Evolutionary conservation across 2,329 filamentous ascomycete species (phyloP).

Genomic region (Aspergillus sp.): DNA sequence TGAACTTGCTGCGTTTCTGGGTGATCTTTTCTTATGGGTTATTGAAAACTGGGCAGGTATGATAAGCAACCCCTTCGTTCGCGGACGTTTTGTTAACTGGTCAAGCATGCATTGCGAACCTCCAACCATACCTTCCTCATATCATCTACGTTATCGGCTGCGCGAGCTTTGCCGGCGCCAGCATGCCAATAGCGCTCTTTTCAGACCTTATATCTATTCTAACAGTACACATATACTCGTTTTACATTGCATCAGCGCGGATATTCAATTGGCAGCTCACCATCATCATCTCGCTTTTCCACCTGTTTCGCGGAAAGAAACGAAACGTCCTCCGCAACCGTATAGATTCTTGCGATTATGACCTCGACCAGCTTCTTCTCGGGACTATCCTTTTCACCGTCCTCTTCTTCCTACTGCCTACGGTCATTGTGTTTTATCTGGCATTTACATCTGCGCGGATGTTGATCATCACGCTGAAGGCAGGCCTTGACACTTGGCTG

Average conservation of each 20-base stretch:
- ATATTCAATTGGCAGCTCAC: conserved; percentile 99
- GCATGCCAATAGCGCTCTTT: conserved; percentile 93
- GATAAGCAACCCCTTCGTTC: conserved; percentile 14
- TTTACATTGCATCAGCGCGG: conserved; percentile 92
- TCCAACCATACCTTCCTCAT: conserved; percentile 77
- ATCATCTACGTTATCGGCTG: conserved; percentile 92
- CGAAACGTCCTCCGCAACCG: conserved; percentile 94
- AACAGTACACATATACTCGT: conserved; percentile 95
- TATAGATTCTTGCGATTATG: conserved; percentile 98
- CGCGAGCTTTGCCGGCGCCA: conserved; percentile 91
- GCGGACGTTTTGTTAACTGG: not conserved
- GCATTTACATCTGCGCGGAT: conserved; percentile 94
- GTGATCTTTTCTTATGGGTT: conserved; percentile 95
- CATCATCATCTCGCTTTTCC: conserved; percentile 95
- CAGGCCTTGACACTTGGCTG: conserved; percentile 82
- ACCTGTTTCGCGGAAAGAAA: conserved; percentile 97
- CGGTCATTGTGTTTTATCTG: conserved; percentile 93
- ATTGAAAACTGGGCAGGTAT: conserved; percentile 95
- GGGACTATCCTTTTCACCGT: conserved; percentile 96
- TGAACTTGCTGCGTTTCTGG: conserved; percentile 88
- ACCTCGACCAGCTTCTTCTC: conserved; percentile 91
- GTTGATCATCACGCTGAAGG: conserved; percentile 91
- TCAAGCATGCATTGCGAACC: conserved; percentile 69
- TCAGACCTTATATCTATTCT: conserved; percentile 89
- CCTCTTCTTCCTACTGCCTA: conserved; percentile 90